phyloP scores from a whole-genome alignment of 495 filamentous ascomycete genomes.

The Penicillium herquei region DNA sequence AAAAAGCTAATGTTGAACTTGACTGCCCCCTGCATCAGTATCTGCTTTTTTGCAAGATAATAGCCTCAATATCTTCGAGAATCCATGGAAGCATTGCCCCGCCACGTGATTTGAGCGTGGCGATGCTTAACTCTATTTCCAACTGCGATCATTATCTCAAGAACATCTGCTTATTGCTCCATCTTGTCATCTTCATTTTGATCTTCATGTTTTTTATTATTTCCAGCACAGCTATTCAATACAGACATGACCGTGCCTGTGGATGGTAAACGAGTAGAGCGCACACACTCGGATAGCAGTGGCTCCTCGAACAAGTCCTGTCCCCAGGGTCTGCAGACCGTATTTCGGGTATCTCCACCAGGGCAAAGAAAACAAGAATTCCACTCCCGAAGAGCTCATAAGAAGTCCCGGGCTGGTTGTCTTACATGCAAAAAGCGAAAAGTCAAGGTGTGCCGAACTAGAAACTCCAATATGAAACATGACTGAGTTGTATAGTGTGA shows the following conservation, averaged over 20 bases:
- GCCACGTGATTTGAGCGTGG: conserved; percentile 9
- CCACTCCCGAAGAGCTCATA: conserved; percentile 26
- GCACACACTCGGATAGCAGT: neutral
- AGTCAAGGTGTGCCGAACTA: conserved; percentile 24
- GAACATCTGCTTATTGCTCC: neutral
- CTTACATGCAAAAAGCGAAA: conserved; percentile 30
- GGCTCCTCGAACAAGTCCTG: neutral
- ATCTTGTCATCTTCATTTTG: neutral
- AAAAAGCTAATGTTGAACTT: no score
- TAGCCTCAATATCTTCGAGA: no score
- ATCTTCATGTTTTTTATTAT: neutral
- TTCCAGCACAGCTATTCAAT: neutral
- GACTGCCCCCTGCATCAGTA: no score
- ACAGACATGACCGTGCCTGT: neutral
- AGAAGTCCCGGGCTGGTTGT: conserved; percentile 33
- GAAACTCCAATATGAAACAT: neutral
- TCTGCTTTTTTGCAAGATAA: no score
- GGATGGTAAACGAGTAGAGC: neutral
- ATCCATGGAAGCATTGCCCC: neutral
- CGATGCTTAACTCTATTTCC: conserved; percentile 6
- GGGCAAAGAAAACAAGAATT: conserved; percentile 2
- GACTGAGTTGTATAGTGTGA: conserved; percentile 27
- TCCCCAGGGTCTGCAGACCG: conserved; percentile 19
- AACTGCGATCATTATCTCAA: neutral
- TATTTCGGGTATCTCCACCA: conserved; percentile 17